Conservation (phyloP, 352 stramenopile genomes). For the Phytophthora aleatoria region DNA sequence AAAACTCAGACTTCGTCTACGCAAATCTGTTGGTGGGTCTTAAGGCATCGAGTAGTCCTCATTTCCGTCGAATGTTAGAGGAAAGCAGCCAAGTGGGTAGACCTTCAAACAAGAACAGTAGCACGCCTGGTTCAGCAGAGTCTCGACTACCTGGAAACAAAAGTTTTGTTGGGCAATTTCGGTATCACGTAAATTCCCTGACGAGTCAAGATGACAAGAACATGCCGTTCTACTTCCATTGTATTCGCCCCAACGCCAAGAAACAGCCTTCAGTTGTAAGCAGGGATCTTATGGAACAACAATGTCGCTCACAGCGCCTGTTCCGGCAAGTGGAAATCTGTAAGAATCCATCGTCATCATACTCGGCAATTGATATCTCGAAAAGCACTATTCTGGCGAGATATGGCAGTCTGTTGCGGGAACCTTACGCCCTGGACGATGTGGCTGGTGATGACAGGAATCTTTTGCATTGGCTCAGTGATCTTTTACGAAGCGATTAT, state of each 20-base stretch:
- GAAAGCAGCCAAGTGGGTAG: conserved; percentile 1
- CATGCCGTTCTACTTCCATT: conserved; percentile 63
- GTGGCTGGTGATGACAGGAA: conserved; percentile 17
- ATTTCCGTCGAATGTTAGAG: conserved; percentile 39
- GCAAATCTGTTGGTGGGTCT: conserved; percentile 41
- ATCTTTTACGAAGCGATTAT: conserved; percentile 19
- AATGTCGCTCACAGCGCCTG: conserved; percentile 44
- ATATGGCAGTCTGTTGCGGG: conserved; percentile 36
- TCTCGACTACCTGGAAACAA: conserved; percentile 20
- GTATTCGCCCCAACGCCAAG: conserved; percentile 46
- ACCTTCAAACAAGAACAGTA: conserved; percentile 1
- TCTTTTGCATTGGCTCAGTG: conserved; percentile 22
- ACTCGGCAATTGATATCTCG: conserved; percentile 35
- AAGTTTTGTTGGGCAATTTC: conserved; percentile 51
- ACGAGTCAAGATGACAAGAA: conserved; percentile 13
- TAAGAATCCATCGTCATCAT: conserved; percentile 15
- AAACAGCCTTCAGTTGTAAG: conserved; percentile 35
- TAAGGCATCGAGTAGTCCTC: conserved; percentile 27
- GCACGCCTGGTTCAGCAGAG: background rate
- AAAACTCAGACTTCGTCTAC: conserved; percentile 69
- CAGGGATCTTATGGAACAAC: conserved; percentile 33
- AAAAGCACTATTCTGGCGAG: conserved; percentile 28
- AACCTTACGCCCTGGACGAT: conserved; percentile 10
- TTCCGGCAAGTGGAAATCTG: conserved; percentile 39
- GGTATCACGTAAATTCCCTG: conserved; percentile 40